Evolutionary conservation across 2,329 filamentous ascomycete genomes (phyloP), one percentile per base, ranked within the genome.

Genomic region (Fusarium fujikuroi): DNA sequence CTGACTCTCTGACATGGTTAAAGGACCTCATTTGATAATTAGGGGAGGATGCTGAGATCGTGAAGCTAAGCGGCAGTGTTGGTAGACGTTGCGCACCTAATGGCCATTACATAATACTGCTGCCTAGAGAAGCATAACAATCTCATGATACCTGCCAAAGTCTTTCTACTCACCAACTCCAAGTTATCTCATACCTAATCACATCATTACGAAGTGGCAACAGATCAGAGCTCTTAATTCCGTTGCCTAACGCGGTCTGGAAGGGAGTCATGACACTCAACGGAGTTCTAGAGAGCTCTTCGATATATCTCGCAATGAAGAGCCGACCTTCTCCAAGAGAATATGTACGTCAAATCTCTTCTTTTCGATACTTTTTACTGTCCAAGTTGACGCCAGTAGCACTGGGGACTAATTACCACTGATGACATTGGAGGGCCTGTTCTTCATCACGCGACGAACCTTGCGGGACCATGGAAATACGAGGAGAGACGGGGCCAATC

Each of bases 41-140:
- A 5, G 8, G 5, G 4, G 18, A 19, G 2, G 9, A 18, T 19
- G 4, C n/a, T 5, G 10, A 9, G 9, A 25, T 36, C 2, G 12
- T 14, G 4, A 19, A 4, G 9, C 8, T 4, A 3, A 8, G 7
- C 6, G 0, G 12, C 6, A 25, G 10, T 19, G n/a, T 52, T 37
- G 9, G n/a, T 21, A 21, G n/a, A 52, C 21, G 12, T 8, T 2
- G 18, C 2, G 18, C 8, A 9, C 6, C 18, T 3, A 21, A 11
- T 3, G 5, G n/a, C 9, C 12, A 37, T 37, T 52, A 52, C 32
- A 37, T 25, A 25, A 52, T 21, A 5, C 32, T 52, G 32, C 49
- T 37, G 49, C 49, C 32, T 37, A 11, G 49, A 21, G 49, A 9
- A n/a, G 19, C 7, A 30, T 21, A 9, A 30, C 46, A 49, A 10